Conservation (phyloP, 2,329 filamentous ascomycete genomes). For the Beauveria bassiana region DNA sequence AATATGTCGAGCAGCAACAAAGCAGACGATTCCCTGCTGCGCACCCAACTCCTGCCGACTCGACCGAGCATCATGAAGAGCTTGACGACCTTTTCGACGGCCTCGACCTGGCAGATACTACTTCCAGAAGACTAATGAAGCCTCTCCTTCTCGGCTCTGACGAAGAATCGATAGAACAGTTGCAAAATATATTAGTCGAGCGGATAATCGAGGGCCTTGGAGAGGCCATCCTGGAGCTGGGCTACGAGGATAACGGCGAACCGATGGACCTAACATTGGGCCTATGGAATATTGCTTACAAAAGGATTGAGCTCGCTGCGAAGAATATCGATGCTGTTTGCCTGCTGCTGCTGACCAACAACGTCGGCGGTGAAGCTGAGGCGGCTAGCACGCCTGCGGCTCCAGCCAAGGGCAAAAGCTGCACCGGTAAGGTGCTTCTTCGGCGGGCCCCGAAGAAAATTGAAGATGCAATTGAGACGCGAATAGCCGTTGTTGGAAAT, state of each 20-base stretch:
- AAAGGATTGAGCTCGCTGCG: slow-evolving; percentile 57
- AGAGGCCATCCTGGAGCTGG: slow-evolving; percentile 86
- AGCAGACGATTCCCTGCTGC: slow-evolving; percentile 54
- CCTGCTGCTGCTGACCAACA: slow-evolving; percentile 78
- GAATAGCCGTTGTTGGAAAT: slow-evolving; percentile 95
- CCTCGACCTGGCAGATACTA: slow-evolving; percentile 68
- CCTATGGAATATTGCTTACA: slow-evolving; percentile 68
- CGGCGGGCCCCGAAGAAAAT: slow-evolving; percentile 64
- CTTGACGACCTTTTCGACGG: slow-evolving; percentile 89
- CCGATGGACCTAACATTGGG: slow-evolving; percentile 67
- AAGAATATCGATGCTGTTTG: slow-evolving; percentile 63
- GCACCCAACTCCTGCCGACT: slow-evolving; percentile 21
- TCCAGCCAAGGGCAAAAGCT: slow-evolving; percentile 61
- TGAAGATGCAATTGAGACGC: slow-evolving; percentile 88
- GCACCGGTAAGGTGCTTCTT: slow-evolving; percentile 80
- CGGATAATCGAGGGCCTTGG: slow-evolving; percentile 77
- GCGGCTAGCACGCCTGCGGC: slow-evolving; percentile 47
- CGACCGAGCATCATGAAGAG: slow-evolving; percentile 61
- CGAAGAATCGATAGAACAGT: slow-evolving; percentile 52
- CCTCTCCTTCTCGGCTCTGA: slow-evolving; percentile 62
- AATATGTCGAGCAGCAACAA: slow-evolving; percentile 95
- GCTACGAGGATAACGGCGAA: slow-evolving; percentile 83
- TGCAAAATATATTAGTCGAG: slow-evolving; percentile 57
- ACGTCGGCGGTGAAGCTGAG: slow-evolving; percentile 73
- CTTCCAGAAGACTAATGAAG: slow-evolving; percentile 61